Percentiles rank a stretch among this genome's conserved stretches.
Conservation (phyloP, 208 protist genomes). For the Vickermania spadyakhi region DNA sequence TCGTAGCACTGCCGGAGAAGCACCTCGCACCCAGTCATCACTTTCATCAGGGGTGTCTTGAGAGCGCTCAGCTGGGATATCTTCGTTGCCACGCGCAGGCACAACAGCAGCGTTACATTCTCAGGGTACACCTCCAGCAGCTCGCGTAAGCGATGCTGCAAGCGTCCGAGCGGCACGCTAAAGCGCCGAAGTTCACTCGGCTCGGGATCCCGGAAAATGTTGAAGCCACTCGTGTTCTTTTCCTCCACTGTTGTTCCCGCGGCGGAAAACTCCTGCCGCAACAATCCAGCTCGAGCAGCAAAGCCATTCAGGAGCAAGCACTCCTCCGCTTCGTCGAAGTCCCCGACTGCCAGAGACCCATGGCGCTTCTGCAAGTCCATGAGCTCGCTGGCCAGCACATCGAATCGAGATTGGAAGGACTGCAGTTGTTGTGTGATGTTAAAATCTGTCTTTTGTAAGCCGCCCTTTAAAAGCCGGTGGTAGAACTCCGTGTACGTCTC, state of each 20-base stretch:
- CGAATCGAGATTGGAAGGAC: constrained; percentile 57
- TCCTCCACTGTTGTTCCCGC: constrained; percentile 24
- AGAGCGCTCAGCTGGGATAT: constrained; percentile 84
- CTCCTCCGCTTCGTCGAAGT: constrained; percentile 20
- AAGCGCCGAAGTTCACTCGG: constrained; percentile 68
- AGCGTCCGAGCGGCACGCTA: constrained; percentile 41
- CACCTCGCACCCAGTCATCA: constrained; percentile 93
- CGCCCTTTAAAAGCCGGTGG: constrained; percentile 28
- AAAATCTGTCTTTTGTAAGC: constrained; percentile 15
- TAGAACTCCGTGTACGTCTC: constrained; percentile 66
- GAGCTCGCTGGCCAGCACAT: constrained; percentile 26
- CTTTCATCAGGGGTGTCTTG: constrained; percentile 88
- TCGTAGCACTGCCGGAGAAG: constrained; percentile 92
- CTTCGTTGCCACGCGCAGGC: constrained; percentile 66
- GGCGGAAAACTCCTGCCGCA: constrained; percentile 23
- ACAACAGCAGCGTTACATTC: constrained; percentile 80
- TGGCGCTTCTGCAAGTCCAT: not conserved
- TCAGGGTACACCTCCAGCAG: constrained; percentile 88
- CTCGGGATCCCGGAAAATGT: constrained; percentile 88
- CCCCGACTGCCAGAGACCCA: not conserved
- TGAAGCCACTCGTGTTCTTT: constrained; percentile 52
- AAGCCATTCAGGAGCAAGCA: constrained; percentile 74
- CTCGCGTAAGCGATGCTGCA: constrained; percentile 46
- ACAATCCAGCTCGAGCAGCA: constrained; percentile 35
- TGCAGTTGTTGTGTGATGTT: constrained; percentile 14